Conservation (phyloP, 2,329 filamentous ascomycete species). For the Peltaster fructicola region DNA sequence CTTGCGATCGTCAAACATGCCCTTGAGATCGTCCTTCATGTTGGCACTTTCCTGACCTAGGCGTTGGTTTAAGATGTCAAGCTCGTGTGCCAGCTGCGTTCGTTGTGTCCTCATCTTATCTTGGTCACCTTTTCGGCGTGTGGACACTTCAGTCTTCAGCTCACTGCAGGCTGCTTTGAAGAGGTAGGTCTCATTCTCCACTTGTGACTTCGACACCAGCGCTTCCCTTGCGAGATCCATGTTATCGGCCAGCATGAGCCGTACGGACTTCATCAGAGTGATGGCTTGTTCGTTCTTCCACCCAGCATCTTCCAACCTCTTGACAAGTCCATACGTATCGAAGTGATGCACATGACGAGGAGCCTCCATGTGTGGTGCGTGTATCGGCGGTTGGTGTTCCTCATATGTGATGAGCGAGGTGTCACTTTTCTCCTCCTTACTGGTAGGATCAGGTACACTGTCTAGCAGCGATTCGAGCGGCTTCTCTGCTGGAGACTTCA, state of each 20-base stretch:
- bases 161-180: constrained; percentile 91
- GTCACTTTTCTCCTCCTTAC: constrained; percentile 8
- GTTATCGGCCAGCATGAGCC: constrained; percentile 58
- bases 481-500: constrained; percentile 7
- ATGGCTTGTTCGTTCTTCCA: constrained; percentile 62
- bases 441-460: constrained; percentile 11
- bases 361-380: constrained; percentile 41
- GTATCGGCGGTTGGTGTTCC: constrained; percentile 34
- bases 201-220: constrained; percentile 75
- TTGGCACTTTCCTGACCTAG: constrained; percentile 67
- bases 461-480: constrained; percentile 14
- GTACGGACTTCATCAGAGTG: constrained; percentile 82
- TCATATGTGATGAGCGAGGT: constrained; percentile 11
- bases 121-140: constrained; percentile 56
- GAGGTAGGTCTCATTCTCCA: constrained; percentile 85
- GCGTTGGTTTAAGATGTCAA: constrained; percentile 77
- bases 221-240: constrained; percentile 63
- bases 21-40: constrained; percentile 80
- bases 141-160: constrained; percentile 69
- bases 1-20: constrained; percentile 89
- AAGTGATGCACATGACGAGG: constrained; percentile 89
- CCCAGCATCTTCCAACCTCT: constrained; percentile 52
- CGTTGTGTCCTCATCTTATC: constrained; percentile 71
- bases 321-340: constrained; percentile 80
- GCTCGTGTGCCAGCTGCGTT: constrained; percentile 76